Conservation (phyloP, 163 green algal species). For the Scenedesmus sp. region DNA sequence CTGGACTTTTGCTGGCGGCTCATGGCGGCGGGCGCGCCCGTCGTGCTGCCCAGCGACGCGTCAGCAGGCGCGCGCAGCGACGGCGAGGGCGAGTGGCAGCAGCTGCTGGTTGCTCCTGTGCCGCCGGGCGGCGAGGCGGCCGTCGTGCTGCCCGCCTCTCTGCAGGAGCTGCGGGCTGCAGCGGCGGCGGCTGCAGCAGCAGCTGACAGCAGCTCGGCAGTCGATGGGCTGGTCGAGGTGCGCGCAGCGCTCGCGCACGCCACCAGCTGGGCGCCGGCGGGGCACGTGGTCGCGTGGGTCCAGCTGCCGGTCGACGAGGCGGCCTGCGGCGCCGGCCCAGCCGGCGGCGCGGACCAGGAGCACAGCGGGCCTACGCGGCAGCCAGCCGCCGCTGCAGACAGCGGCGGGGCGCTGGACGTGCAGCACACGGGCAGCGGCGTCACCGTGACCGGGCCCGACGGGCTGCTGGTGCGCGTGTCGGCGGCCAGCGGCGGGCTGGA, state of each 20-base stretch:
- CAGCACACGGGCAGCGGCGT: neutral
- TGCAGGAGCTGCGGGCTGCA: conserved; percentile 15
- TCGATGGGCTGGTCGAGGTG: conserved; percentile 64
- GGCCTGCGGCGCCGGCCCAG: too few relatives aligned
- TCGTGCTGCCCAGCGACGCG: neutral
- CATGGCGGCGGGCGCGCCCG: conserved; percentile 64
- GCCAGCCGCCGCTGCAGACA: too few relatives aligned
- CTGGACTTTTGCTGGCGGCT: conserved; percentile 73
- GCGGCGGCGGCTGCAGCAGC: neutral
- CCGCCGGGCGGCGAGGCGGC: neutral
- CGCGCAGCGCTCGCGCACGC: conserved; percentile 50
- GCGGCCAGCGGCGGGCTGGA: conserved; percentile 53
- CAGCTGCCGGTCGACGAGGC: conserved; percentile 56
- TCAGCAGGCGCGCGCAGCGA: neutral
- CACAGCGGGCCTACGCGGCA: too few relatives aligned
- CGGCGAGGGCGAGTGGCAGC: neutral
- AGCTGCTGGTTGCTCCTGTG: neutral
- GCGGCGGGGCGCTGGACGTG: neutral
- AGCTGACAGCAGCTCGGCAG: neutral
- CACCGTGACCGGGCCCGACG: neutral
- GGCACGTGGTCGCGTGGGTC: conserved; percentile 54
- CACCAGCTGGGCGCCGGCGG: conserved; percentile 58
- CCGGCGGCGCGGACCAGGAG: too few relatives aligned
- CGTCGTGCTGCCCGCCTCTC: neutral
- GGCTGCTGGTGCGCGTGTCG: conserved; percentile 9